Base-by-base conservation (phyloP, 2,329 filamentous ascomycete species). In the Aspergillus fumigatiaffinis region DNA sequence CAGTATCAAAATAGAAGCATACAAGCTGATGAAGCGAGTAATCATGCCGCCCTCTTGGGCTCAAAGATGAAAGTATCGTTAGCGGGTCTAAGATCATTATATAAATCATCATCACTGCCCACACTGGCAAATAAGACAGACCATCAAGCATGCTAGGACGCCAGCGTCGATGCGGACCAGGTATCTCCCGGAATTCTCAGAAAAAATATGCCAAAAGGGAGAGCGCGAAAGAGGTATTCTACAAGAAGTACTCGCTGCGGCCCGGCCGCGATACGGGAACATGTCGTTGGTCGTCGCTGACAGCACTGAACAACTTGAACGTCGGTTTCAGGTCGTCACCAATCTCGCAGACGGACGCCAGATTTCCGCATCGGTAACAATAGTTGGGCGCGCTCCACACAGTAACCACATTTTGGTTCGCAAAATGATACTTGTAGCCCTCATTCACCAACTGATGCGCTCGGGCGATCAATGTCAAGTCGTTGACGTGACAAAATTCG, bases 341-440 rank as follows among this genome's bases (percentile, higher is more conserved):
- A 28, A 97, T 87, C 53, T 92, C 92, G 87, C 96, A 96, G 72
- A 97, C 96, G 4, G 84, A 87, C 21, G 87, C 87, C 60, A 89
- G 91, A 77, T 99, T 99, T 71, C 94, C 94, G 71, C 93, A 99
- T 75, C 93, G 86, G 82, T 99, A 97, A 81, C 93, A 97, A 82
- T 97, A 97, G 76, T 93, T 93, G 60, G 90, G 90, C 44, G 90
- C 90, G 87, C 71, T 85, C 82, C 87, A 89, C 25, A 89, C 87
- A 1, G 87, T 89, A 20, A 96, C 92, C 46, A 97, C 92, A 12
- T 95, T 95, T 77, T 94, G 93, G 73, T 96, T 90, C 54, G 89
- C 84, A 77, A 97, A 97, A 73, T 97, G 93, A 73, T 95, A 97
- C 85, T 90, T 90, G 79, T 89, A 91, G 57, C 87, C 87, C 74